Conservation (phyloP, 2,329 filamentous ascomycete genomes). For the Fusarium pseudoanthophilum region DNA sequence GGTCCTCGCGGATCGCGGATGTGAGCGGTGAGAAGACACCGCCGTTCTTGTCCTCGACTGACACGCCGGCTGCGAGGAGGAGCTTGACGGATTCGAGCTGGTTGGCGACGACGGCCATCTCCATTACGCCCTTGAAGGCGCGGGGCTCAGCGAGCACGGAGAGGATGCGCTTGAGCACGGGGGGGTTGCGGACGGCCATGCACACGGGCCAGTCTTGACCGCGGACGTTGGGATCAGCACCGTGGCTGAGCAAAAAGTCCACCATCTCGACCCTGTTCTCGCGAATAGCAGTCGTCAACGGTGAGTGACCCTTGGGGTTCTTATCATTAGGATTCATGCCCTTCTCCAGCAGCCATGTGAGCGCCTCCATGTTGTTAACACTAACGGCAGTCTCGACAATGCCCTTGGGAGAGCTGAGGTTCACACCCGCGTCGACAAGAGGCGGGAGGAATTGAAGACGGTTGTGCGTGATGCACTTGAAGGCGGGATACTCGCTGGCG, state of each 20-base stretch:
- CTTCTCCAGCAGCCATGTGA: constrained; percentile 69
- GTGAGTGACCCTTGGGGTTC: constrained; percentile 66
- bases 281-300: constrained; percentile 73
- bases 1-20: constrained; percentile 72
- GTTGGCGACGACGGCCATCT: constrained; percentile 74
- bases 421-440: constrained; percentile 68
- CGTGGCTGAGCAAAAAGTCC: constrained; percentile 65
- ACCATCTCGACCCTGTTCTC: constrained; percentile 69
- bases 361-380: constrained; percentile 68
- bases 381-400: constrained; percentile 73
- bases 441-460: constrained; percentile 69
- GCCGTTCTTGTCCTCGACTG: constrained; percentile 76
- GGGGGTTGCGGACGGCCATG: constrained; percentile 72
- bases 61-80: constrained; percentile 71
- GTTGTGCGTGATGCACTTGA: constrained; percentile 75
- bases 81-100: constrained; percentile 75
- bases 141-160: constrained; percentile 66
- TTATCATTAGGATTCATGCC: constrained; percentile 70
- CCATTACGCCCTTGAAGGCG: constrained; percentile 73
- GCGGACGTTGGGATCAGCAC: constrained; percentile 70
- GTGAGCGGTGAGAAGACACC: constrained; percentile 78
- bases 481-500: constrained; percentile 72
- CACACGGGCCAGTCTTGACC: constrained; percentile 77
- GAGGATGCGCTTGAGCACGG: constrained; percentile 68
- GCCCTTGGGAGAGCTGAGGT: constrained; percentile 69